phyloP scores from a whole-genome alignment of 495 filamentous ascomycete species.

The Astrothelium macrocarpum region DNA sequence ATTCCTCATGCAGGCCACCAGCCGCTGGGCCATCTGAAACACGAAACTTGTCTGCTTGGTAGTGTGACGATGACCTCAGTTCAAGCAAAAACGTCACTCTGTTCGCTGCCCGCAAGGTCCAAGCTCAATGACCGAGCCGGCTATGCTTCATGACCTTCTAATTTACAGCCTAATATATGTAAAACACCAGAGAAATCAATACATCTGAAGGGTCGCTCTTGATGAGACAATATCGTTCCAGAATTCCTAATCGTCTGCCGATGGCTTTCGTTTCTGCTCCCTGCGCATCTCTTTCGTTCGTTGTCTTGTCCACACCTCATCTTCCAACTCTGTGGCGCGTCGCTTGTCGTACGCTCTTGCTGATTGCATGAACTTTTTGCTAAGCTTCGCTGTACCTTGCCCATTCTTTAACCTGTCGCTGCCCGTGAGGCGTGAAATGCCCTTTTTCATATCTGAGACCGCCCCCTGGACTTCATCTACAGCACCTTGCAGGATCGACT shows the following conservation, averaged over 20 bases:
- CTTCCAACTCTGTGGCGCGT: not conserved
- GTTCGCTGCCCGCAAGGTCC: not conserved
- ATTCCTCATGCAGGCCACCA: conserved; percentile 1
- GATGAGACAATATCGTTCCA: too few species aligned
- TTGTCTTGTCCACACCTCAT: not conserved
- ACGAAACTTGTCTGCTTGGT: conserved; percentile 2
- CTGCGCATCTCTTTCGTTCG: not conserved
- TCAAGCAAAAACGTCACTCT: not conserved
- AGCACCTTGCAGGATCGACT: not conserved
- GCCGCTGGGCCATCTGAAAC: not conserved
- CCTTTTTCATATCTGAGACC: not conserved
- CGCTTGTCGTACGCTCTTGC: not conserved
- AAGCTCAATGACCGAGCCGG: not conserved
- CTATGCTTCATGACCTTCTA: too few species aligned
- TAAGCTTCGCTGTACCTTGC: not conserved
- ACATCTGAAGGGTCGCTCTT: too few species aligned
- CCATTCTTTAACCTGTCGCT: not conserved
- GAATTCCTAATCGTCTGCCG: too few species aligned
- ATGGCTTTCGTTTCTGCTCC: not conserved
- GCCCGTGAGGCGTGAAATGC: not conserved
- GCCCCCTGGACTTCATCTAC: not conserved
- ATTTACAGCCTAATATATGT: not conserved
- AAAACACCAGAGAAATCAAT: not conserved
- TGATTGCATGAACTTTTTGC: not conserved
- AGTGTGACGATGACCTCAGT: not conserved